Conservation (phyloP, 139 green algal species). For the Pleodorina starrii region DNA sequence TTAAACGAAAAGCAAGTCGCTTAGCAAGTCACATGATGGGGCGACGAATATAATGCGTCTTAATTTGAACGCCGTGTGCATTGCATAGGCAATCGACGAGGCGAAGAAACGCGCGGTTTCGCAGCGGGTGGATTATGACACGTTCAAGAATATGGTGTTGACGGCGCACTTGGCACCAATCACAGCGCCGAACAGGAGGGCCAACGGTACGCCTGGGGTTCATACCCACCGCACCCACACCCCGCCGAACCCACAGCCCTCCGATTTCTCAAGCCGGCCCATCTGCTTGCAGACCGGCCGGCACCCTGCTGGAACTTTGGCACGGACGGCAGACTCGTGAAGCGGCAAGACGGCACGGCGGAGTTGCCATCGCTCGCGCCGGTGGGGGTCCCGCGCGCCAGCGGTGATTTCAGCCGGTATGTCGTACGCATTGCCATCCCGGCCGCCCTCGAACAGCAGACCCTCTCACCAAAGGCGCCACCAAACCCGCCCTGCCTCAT, state of each 20-base stretch:
- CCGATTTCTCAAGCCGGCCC: not conserved
- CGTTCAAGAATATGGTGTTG: slow-evolving; percentile 84
- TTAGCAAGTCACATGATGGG: not conserved
- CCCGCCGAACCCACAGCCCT: not conserved
- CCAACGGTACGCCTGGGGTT: not conserved
- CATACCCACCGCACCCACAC: not conserved
- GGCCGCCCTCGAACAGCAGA: not conserved
- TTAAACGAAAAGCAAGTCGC: slow-evolving; percentile 59
- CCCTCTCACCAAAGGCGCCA: not conserved
- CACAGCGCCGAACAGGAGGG: slow-evolving; percentile 26
- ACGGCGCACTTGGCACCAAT: slow-evolving; percentile 66
- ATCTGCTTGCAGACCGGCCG: slow-evolving; percentile 16
- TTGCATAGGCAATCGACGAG: slow-evolving; percentile 58
- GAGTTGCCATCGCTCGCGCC: slow-evolving; percentile 6
- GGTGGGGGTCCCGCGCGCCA: slow-evolving; percentile 17
- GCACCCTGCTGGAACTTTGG: slow-evolving; percentile 50
- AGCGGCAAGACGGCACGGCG: not conserved
- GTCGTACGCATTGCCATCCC: not conserved
- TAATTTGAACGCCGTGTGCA: not conserved
- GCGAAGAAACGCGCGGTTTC: slow-evolving; percentile 77
- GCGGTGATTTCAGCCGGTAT: slow-evolving; percentile 52
- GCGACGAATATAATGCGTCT: not conserved
- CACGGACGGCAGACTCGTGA: slow-evolving; percentile 30
- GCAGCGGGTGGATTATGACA: slow-evolving; percentile 80
- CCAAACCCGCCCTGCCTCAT: too few relatives aligned